phyloP scores from a whole-genome alignment of 345 rosid genomes.

The Arabis hirsuta region DNA sequence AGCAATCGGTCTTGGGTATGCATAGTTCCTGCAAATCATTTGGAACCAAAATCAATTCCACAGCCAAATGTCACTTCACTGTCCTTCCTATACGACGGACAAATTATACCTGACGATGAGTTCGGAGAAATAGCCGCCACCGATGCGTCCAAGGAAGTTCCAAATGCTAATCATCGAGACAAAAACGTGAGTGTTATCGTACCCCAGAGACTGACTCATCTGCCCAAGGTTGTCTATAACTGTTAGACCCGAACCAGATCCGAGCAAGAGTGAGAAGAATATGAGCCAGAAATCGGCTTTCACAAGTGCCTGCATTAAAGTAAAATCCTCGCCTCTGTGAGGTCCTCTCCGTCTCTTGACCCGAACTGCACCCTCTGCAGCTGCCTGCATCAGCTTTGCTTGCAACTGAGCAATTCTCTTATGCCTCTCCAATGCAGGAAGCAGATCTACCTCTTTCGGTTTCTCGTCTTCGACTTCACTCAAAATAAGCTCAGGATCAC shows the following conservation, averaged over 20 bases:
- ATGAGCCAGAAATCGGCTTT: conserved; percentile 90
- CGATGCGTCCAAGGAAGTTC: conserved; percentile 91
- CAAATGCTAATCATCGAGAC: conserved; percentile 93
- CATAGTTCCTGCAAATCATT: conserved; percentile 59
- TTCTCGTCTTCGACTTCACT: conserved; percentile 93
- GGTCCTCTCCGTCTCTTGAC: conserved; percentile 78
- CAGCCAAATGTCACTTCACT: conserved; percentile 21
- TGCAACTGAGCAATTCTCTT: conserved; percentile 80
- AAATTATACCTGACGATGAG: conserved; percentile 63
- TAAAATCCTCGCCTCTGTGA: conserved; percentile 85
- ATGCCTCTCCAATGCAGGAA: conserved; percentile 75
- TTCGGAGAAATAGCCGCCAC: conserved; percentile 90
- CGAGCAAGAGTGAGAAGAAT: conserved; percentile 74
- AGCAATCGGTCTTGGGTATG: conserved; percentile 79
- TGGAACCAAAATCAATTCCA: conserved; percentile 5
- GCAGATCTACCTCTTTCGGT: conserved; percentile 77
- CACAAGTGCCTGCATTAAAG: conserved; percentile 77
- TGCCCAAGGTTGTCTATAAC: conserved; percentile 94
- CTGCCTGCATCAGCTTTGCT: conserved; percentile 68
- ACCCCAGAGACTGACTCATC: conserved; percentile 82
- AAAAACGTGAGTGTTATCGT: conserved; percentile 70
- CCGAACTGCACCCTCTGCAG: conserved; percentile 86
- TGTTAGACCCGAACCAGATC: conserved; percentile 87
- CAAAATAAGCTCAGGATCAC: conserved; percentile 69
- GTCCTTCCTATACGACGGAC: background rate